Evolutionary conservation across 768 basidiomycete species (phyloP), one percentile per base, ranked within the genome.

Genomic region (Multifurca ochricompacta): DNA sequence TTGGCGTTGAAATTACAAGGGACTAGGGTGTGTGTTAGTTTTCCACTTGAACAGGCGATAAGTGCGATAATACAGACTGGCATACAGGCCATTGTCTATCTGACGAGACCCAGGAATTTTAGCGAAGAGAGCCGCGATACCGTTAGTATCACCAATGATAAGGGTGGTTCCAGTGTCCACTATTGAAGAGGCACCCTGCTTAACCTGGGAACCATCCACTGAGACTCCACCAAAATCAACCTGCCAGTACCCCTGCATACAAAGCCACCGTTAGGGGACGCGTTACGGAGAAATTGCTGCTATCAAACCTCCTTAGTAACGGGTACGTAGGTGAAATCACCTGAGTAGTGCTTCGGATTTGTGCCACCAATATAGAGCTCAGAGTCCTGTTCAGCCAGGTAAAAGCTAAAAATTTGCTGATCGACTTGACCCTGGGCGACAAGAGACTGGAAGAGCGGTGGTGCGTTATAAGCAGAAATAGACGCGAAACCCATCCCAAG

Each of bases 341-440:
- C 40, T 0, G 25, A 23, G n/a, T 35, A 18, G 4, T 34, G 52
- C 2, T 5, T 30, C 5, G 25, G 13, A 19, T 58, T 48, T 18
- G 37, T 32, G 2, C 56, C 56, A 36, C 56, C 56, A 14, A 58
- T 14, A 25, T 13, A 54, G n/a, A 58, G 56, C 34, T 58, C 51
- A 0, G 51, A 28, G 23, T 69, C 71, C n/a, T 66, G 63, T 16
- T 67, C 23, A 7, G 73, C 62, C 49, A 81, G 68, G 53, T 76
- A 75, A 61, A 82, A 73, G 27, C 74, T 71, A 55, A 81, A 80
- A 56, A 71, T 66, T 40, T 70, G 61, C 32, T 71, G 59, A 6
- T 67, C 55, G 2, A 70, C 63, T 36, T 59, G 50, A n/a, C 62
- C 64, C 41, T 75, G 66, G 13, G 66, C 57, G 16, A 76, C 53